Evolutionary conservation across 768 basidiomycete genomes (phyloP).

Genomic region (Crassisporium funariophilum): DNA sequence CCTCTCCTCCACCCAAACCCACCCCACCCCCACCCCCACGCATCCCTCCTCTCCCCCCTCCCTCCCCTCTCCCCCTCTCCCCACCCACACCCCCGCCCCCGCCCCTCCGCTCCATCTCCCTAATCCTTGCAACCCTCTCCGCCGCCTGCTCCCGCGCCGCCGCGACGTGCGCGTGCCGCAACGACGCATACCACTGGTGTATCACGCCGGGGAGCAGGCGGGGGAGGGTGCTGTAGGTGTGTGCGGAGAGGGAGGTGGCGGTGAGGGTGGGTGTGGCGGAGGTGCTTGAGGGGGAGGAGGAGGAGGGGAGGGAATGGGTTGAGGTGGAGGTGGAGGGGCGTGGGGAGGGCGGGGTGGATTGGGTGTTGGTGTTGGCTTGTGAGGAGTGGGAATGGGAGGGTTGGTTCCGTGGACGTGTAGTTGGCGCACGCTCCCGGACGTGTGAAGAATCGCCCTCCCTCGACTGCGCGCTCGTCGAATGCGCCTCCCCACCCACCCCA

Average conservation of each 20-base stretch:
- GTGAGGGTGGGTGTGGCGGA: constrained; percentile 9
- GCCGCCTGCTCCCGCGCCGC: constrained; percentile 73
- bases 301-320: not conserved
- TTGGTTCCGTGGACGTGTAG: not conserved
- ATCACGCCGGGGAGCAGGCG: constrained; percentile 41
- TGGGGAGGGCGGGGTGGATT: not conserved
- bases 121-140: constrained; percentile 65
- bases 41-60: constrained; percentile 23
- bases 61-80: constrained; percentile 9
- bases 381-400: not conserved
- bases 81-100: not conserved
- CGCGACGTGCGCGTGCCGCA: constrained; percentile 70
- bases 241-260: constrained; percentile 8
- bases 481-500: constrained; percentile 12
- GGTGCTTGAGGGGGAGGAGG: not conserved
- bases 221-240: constrained; percentile 33
- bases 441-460: no score
- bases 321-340: not conserved
- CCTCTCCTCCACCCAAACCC: constrained; percentile 53
- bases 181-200: constrained; percentile 56
- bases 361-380: not conserved
- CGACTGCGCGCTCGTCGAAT: not conserved
- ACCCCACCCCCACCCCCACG: constrained; percentile 72
- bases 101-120: constrained; percentile 52
- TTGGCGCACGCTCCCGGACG: not conserved